Evolutionary conservation across 2,329 filamentous ascomycete genomes (phyloP), one percentile per base, ranked within the genome.

Genomic region (Tolypocladium inflatum): DNA sequence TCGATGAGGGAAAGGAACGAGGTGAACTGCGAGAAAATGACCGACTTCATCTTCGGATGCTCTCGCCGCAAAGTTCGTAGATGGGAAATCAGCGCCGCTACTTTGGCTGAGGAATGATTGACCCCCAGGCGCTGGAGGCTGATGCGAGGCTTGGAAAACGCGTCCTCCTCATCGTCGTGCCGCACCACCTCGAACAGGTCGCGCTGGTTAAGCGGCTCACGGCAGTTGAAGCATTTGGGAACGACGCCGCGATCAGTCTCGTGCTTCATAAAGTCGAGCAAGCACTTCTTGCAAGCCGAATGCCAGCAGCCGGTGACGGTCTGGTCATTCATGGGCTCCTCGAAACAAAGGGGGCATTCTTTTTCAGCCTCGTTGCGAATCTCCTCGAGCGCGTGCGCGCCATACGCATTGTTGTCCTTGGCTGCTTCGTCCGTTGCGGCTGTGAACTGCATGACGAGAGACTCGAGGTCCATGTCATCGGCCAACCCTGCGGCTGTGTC

Each of bases 271-370:
- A 91, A 96, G 64, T 91, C 86, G 2, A 95, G 76, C n/a, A 97
- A 76, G 66, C 94, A 99, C 61, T 90, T 88, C 73, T 94, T 96
- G 76, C 94, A 99, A 1, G 94, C 92, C 39, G 90, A 96, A 72
- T 99, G 94, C 91, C 94, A 99, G 73, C 94, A 99, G 0, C 91
- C 90, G 0, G 94, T 97, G 1, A 99, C 94, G 0, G 89, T 88
- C 68, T 96, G 93, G 57, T 97, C 89, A 45, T 90, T 83, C 91
- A 97, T 97, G 4, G 92, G 91, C 70, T 97, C 94, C 71, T 97
- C 93, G 4, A 90, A 85, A 73, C 94, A 99, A 56, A 99, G 89
- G 0, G 94, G 93, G 66, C 94, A 99, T 74, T 99, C 94, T 60
- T 88, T 88, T 59, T 88, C 84, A 0, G 89, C 86, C 67, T 97